A percentile compares a stretch with the other conserved stretches of the same genome.
Conservation (phyloP, 108 stramenopile species). For the Stephanodiscus triporus region DNA sequence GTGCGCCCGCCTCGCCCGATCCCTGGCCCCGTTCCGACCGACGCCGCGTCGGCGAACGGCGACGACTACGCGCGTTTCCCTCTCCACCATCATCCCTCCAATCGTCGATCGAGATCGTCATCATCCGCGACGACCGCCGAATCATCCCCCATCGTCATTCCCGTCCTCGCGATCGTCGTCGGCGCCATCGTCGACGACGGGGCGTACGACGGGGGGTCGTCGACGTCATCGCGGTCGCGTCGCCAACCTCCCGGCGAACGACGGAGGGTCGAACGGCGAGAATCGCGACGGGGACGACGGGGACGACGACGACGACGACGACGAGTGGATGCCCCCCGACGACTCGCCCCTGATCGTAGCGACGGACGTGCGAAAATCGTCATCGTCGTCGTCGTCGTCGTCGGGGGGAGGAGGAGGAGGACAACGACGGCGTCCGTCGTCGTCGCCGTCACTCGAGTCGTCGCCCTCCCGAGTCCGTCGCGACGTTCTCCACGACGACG, state of each 20-base stretch:
- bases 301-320: slow-evolving; percentile 17
- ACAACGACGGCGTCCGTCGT: too few species aligned
- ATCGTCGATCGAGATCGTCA: neutral
- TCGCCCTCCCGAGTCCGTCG: too few species aligned
- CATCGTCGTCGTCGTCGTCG: neutral
- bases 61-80: neutral
- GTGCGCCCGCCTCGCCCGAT: slow-evolving; percentile 11
- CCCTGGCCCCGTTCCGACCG: neutral
- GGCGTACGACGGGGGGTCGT: too few species aligned
- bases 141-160: too few species aligned
- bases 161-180: too few species aligned
- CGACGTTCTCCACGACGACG: neutral
- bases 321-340: slow-evolving; percentile 48
- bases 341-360: slow-evolving; percentile 31
- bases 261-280: neutral
- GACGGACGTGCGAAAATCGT: neutral
- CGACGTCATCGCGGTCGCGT: neutral
- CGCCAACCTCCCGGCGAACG: neutral
- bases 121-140: too few species aligned
- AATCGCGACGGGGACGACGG: neutral
- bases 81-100: neutral
- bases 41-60: neutral
- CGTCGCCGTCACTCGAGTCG: too few species aligned
- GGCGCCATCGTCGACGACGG: too few species aligned
- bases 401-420: too few species aligned